These are phyloP conservation scores for Plasmodium adleri DNA, from an alignment of 169 alveolate species.

Conservation along the genomic window DNA sequence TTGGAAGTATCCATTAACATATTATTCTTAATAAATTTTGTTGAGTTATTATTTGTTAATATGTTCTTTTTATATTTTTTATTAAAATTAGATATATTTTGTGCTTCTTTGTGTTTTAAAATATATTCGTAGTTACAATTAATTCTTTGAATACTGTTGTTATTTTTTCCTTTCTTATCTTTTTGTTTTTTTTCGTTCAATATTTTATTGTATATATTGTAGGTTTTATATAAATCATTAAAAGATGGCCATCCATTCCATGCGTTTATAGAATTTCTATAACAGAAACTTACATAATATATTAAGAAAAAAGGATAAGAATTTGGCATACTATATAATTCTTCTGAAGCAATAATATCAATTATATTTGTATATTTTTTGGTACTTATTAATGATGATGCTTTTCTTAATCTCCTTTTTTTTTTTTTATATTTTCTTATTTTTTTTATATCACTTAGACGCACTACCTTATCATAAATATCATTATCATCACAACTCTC, in stretches of 20 bases:
- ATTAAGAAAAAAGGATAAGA: conserved; percentile 37
- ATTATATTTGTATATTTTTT: background rate
- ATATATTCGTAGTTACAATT: conserved; percentile 40
- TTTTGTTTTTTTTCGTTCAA: conserved; percentile 10
- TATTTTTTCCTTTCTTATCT: conserved; percentile 13
- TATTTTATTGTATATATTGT: conserved; percentile 3
- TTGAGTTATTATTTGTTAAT: background rate
- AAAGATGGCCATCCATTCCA: conserved; percentile 50
- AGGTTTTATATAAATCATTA: background rate
- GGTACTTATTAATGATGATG: background rate
- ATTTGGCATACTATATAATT: background rate
- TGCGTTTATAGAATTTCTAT: conserved; percentile 31
- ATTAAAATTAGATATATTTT: too few species aligned
- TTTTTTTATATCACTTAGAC: background rate
- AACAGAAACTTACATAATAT: conserved; percentile 27
- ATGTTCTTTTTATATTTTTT: background rate
- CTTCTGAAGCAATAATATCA: conserved; percentile 1
- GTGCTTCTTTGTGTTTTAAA: background rate
- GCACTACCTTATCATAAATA: background rate
- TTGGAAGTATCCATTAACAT: too few species aligned
- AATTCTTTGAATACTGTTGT: background rate
- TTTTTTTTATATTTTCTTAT: background rate
- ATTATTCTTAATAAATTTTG: too few species aligned
- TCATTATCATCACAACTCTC: background rate
- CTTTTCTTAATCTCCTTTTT: background rate